phyloP scores from a whole-genome alignment of 768 basidiomycete species.

The Kwoniella newhampshirensis region DNA sequence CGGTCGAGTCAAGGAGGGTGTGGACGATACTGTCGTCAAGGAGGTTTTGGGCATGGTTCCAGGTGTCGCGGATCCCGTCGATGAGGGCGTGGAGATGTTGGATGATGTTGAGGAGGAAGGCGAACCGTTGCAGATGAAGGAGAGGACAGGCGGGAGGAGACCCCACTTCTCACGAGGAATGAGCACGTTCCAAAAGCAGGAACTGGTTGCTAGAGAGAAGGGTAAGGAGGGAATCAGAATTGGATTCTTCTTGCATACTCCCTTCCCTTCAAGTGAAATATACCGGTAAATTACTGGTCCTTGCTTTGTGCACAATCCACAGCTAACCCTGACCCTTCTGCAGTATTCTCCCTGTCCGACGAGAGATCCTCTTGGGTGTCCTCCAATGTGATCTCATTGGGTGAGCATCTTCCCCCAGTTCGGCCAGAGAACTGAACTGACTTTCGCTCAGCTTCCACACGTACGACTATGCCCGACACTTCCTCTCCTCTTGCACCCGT shows the following conservation, averaged over 20 bases:
- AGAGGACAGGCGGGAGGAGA: conserved; percentile 55
- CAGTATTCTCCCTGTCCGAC: conserved; percentile 92
- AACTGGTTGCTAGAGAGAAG: conserved; percentile 46
- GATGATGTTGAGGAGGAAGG: conserved; percentile 63
- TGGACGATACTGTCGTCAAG: conserved; percentile 47
- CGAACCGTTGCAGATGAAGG: conserved; percentile 54
- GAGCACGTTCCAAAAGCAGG: conserved; percentile 44
- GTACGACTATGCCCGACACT: conserved; percentile 98
- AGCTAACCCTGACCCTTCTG: background rate
- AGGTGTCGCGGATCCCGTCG: conserved; percentile 26
- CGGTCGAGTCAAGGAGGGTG: conserved; percentile 57
- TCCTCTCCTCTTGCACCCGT: conserved; percentile 95
- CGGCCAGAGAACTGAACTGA: background rate
- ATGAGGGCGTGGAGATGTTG: conserved; percentile 46
- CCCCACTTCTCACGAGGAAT: conserved; percentile 31
- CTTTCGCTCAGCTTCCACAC: conserved; percentile 72
- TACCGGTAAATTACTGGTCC: conserved; percentile 66
- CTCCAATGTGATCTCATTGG: conserved; percentile 96
- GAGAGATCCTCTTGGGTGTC: conserved; percentile 94
- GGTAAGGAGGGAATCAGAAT: conserved; percentile 69
- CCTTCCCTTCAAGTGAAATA: conserved; percentile 96
- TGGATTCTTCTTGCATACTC: conserved; percentile 97
- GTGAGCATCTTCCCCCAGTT: conserved; percentile 22
- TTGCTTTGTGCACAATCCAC: background rate
- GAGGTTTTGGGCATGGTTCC: conserved; percentile 40